Evolutionary conservation across 2,329 filamentous ascomycete species (phyloP), one percentile per base, ranked within the genome.

Genomic region (Ophiostoma triangulosporum): DNA sequence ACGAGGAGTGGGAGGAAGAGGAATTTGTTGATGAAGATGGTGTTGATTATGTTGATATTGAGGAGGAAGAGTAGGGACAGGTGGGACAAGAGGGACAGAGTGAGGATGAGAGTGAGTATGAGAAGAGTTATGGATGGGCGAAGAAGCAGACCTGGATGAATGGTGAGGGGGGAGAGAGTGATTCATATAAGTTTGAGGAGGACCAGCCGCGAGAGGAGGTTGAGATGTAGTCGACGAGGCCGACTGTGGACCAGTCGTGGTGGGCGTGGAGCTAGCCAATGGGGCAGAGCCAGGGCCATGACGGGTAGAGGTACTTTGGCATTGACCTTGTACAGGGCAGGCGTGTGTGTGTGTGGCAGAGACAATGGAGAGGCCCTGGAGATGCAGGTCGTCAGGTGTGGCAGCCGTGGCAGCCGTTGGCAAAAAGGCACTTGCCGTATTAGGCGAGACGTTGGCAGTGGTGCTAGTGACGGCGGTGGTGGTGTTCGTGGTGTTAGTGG

Each of bases 341-440:
- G n/a, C n/a, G n/a, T n/a, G n/a, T n/a, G 31, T 32, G 31, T 32
- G n/a, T n/a, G 6, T 29, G 12, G 43, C 24, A 27, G 43, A 24
- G 43, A 29, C 43, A 46, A 46, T 27, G 26, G 48, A 50, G 31
- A 50, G 48, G 12, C 36, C 31, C 48, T 50, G 31, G 31, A 50
- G 48, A 8, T 14, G 48, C 48, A 50, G 31, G 17, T 35, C 32
- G 32, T 50, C 48, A 12, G 48, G 31, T 7, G 31, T 50, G 48
- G 43, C 24, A 22, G 40, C 26, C 43, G 20, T 50, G 46, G 26
- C 29, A 20, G 46, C 46, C 46, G 29, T 48, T 46, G 43, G 17
- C 8, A 26, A 46, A 46, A n/a, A 46, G 24, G 43, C 24, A 17
- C 15, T 17, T 26, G 43, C 27, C 46, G 46, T 48, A 20, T 15